These are phyloP conservation scores for Eucalyptus marginata DNA, from an alignment of 345 rosid species.

Conservation along the genomic window DNA sequence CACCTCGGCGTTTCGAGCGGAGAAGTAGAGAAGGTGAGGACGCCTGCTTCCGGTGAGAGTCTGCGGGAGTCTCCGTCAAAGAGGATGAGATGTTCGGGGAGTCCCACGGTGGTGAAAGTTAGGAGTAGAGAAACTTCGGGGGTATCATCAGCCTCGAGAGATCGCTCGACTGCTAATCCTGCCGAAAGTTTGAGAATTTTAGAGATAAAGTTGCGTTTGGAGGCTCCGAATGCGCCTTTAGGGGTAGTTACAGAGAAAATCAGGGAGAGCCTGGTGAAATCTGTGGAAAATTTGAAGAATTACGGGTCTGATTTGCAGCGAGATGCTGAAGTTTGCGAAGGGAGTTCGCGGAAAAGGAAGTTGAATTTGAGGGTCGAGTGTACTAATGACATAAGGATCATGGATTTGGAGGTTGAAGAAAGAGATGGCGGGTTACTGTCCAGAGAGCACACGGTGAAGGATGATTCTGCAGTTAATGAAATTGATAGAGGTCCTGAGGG, in stretches of 20 bases:
- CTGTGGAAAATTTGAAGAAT: conserved; percentile 5
- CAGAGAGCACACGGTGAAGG: not conserved
- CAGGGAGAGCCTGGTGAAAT: not conserved
- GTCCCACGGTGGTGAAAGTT: not conserved
- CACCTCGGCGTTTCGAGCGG: not conserved
- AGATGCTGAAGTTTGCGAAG: not conserved
- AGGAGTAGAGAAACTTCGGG: not conserved
- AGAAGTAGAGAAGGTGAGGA: not conserved
- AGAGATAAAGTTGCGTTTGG: not conserved
- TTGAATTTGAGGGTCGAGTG: not conserved
- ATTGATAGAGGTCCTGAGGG: not conserved
- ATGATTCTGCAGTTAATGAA: not conserved
- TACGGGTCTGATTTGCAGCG: not conserved
- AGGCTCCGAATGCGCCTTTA: not conserved
- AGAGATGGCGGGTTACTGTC: not conserved
- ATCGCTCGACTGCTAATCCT: not conserved
- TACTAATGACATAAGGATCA: not conserved
- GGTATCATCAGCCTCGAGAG: not conserved
- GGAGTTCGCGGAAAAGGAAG: conserved; percentile 1
- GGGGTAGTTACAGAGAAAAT: not conserved
- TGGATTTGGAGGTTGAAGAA: not conserved
- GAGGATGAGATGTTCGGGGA: not conserved
- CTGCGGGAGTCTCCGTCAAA: not conserved
- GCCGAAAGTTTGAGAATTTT: not conserved
- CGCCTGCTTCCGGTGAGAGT: not conserved